Evolutionary conservation across 179 eudicot species (phyloP).

Genomic region (Patellifolia procumbens): DNA sequence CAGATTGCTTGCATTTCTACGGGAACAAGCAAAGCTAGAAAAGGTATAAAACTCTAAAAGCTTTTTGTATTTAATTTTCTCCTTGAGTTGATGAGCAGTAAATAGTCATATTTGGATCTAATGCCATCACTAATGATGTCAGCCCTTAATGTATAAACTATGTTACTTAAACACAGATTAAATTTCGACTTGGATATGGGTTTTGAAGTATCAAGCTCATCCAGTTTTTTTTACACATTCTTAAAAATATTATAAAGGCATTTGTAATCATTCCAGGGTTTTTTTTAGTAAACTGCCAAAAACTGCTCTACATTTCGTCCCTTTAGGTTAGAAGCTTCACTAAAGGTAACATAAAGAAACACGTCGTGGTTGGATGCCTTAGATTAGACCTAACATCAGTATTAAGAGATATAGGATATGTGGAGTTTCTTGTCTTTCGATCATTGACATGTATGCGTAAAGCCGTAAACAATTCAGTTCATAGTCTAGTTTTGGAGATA

Average conservation of each 20-base stretch:
- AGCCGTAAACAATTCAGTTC: not conserved
- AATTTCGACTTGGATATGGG: no score
- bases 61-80: not conserved
- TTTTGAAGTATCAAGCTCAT: no score
- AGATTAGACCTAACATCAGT: not conserved
- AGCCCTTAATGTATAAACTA: not conserved
- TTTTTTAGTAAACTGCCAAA: not conserved
- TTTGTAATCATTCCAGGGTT: not conserved
- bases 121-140: not conserved
- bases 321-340: not conserved
- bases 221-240: not conserved
- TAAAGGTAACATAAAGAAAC: not conserved
- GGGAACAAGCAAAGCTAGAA: slow-evolving; percentile 67
- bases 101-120: not conserved
- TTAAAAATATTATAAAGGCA: not conserved
- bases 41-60: slow-evolving; percentile 40
- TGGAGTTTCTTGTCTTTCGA: not conserved
- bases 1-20: slow-evolving; percentile 58
- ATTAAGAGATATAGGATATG: not conserved
- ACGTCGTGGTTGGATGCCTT: not conserved
- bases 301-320: not conserved
- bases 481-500: not conserved
- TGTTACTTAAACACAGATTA: no score
- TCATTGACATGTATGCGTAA: not conserved
- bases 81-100: not conserved